phyloP scores from a whole-genome alignment of 2,329 filamentous ascomycete genomes.

The Aspergillus aculeatinus region DNA sequence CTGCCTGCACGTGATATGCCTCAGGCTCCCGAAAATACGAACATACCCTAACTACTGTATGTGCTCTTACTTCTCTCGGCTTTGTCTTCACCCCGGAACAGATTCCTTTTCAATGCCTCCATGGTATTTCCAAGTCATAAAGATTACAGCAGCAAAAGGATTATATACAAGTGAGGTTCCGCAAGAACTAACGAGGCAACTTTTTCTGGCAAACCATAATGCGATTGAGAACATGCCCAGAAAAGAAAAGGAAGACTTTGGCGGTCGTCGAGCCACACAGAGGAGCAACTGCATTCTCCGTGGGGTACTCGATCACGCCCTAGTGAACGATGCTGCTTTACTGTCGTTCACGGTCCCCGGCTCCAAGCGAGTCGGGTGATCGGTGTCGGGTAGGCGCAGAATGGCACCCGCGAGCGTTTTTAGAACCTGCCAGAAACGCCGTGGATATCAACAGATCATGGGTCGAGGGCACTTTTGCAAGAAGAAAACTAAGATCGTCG shows the following conservation, averaged over 20 bases:
- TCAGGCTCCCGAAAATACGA: too few species aligned
- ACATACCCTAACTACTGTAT: too few species aligned
- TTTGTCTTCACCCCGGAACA: background rate
- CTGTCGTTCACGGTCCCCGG: background rate
- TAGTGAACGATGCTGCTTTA: background rate
- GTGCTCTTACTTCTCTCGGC: background rate
- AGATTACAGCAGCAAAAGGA: constrained; percentile 14
- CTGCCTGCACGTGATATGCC: too few species aligned
- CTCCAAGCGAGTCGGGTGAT: background rate
- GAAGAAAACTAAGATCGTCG: constrained; percentile 21
- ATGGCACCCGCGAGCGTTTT: constrained; percentile 32
- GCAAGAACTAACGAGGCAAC: constrained; percentile 14
- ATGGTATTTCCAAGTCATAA: constrained; percentile 16
- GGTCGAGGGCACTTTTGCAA: constrained; percentile 25
- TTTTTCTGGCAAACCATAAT: constrained; percentile 17
- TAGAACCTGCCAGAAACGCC: constrained; percentile 41
- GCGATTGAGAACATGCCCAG: constrained; percentile 15
- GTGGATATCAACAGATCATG: constrained; percentile 43
- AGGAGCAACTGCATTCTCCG: background rate
- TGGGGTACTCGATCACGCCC: background rate
- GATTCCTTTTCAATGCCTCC: background rate
- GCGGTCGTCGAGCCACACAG: background rate
- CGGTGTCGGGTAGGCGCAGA: constrained; percentile 12
- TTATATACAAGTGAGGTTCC: constrained; percentile 21
- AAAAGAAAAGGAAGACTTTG: constrained; percentile 3